Percentiles rank a stretch among this genome's conserved stretches.
These are phyloP conservation scores for Helichrysum umbraculigerum DNA, from an alignment of 129 eudicot species.

Conservation along the genomic window DNA sequence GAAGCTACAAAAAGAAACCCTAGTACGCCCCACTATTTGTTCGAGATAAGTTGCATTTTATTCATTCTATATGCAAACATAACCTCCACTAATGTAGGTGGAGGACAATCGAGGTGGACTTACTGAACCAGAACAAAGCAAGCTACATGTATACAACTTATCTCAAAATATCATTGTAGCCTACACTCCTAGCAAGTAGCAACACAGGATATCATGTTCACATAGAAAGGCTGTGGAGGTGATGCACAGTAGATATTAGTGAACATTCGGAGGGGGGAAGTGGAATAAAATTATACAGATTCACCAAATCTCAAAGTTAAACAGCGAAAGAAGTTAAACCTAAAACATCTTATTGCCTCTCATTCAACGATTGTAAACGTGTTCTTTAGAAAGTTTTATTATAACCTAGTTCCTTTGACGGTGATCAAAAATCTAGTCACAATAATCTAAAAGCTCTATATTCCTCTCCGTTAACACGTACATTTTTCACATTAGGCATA, in stretches of 20 bases:
- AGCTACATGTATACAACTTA: not conserved
- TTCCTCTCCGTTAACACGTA: not conserved
- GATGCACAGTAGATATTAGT: no score
- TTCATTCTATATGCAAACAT: no score
- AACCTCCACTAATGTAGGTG: no score
- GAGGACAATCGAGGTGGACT: no score
- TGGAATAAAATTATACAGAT: no score
- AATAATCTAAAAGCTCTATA: not conserved
- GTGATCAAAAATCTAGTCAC: no score
- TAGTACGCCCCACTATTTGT: not conserved
- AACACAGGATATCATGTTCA: not conserved
- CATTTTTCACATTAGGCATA: not conserved
- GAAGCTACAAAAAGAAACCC: not conserved
- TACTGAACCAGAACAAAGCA: not conserved
- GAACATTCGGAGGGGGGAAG: no score
- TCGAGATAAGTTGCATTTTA: not conserved
- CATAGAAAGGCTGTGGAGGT: not conserved
- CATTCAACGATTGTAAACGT: not conserved
- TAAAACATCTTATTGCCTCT: no score
- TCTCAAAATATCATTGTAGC: not conserved
- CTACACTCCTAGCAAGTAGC: not conserved
- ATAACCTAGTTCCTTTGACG: slow-evolving; percentile 2
- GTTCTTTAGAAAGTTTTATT: not conserved
- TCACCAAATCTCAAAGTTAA: no score
- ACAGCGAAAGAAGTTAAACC: no score